Base-by-base conservation (phyloP, 768 basidiomycete species). In the Dictyophora rubrovolvata region DNA sequence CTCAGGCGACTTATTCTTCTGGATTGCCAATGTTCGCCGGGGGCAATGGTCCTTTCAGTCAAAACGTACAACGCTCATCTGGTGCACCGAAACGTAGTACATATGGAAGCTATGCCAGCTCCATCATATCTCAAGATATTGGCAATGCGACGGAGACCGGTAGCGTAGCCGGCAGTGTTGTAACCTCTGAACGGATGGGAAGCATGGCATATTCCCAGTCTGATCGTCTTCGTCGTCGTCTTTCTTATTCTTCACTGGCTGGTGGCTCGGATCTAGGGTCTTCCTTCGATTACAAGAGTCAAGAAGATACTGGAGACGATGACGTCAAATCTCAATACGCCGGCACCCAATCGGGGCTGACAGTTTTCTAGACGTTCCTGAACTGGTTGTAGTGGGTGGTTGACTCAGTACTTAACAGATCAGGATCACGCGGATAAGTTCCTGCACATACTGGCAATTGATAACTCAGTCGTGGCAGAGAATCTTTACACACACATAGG, bases 1-100 rank as follows among this genome's bases (percentile, higher is more conserved):
- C 95, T 1, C 96, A 99, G 71, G 94, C 95, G 0, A 93, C 92
- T 0, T 94, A 96, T 68, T 89, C 93, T 1, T 93, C 93, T 10
- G 90, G 91, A 22, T 75, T 95, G 33, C 93, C 93, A 16, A 82
- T 89, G 78, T 94, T 93, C 67, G 70, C 74, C 16, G 78, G 82
- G 54, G 73, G 79, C 28, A 79, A 78, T 63, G 82, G 85, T 51
- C 84, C 85, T 11, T 90, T 87, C 66, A 83, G 86, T 50, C 77
- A 84, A 52, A 81, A 81, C 12, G 73, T 83, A 54, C 80, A 83
- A 60, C 81, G 89, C 22, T 80, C 81, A 17, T 75, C 75, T 48
- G 79, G 81, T 60, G 83, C 80, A 42, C 79, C 78, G 5, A 93
- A 91, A 70, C 84, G 87, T 62, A 86, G 86, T 72, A 77, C 80